phyloP scores from a whole-genome alignment of 2,329 filamentous ascomycete genomes.

The Nothomitra cinnamomea region DNA sequence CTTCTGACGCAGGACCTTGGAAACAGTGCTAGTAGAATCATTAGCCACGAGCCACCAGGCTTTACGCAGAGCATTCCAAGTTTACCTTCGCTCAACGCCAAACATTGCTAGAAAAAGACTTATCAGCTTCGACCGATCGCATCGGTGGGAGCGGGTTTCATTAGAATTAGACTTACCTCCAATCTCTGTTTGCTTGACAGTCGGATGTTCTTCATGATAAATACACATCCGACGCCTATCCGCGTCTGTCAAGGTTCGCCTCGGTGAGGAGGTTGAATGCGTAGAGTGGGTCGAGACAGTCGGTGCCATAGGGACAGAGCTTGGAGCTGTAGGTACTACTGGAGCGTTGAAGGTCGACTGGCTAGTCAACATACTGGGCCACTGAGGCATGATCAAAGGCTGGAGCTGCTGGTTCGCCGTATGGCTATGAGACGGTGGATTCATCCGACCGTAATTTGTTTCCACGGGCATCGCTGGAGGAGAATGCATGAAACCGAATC shows the following conservation, averaged over 20 bases:
- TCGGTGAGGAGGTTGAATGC: constrained; percentile 34
- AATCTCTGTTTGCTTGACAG: constrained; percentile 89
- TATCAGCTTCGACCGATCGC: background rate
- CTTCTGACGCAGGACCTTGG: constrained; percentile 85
- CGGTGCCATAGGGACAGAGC: constrained; percentile 30
- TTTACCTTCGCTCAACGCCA: constrained; percentile 90
- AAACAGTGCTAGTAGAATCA: constrained; percentile 59
- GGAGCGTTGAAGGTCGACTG: constrained; percentile 46
- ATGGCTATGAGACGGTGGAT: constrained; percentile 32
- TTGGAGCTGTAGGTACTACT: constrained; percentile 39
- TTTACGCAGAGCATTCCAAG: background rate
- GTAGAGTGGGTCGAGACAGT: constrained; percentile 31
- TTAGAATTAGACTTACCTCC: constrained; percentile 40
- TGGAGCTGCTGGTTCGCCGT: constrained; percentile 20
- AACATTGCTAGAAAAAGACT: constrained; percentile 47
- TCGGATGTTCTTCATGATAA: constrained; percentile 80
- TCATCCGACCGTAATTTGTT: constrained; percentile 34
- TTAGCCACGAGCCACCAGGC: background rate
- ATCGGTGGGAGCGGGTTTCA: background rate
- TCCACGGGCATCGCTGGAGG: constrained; percentile 45
- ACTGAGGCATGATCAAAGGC: constrained; percentile 56
- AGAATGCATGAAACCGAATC: constrained; percentile 43
- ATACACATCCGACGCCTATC: constrained; percentile 87
- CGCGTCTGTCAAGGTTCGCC: constrained; percentile 79
- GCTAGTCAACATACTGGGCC: constrained; percentile 71